Percentiles rank a stretch among this genome's conserved stretches.
Conservation (phyloP, 306 rosid genomes). For the Prunus dulcis region DNA sequence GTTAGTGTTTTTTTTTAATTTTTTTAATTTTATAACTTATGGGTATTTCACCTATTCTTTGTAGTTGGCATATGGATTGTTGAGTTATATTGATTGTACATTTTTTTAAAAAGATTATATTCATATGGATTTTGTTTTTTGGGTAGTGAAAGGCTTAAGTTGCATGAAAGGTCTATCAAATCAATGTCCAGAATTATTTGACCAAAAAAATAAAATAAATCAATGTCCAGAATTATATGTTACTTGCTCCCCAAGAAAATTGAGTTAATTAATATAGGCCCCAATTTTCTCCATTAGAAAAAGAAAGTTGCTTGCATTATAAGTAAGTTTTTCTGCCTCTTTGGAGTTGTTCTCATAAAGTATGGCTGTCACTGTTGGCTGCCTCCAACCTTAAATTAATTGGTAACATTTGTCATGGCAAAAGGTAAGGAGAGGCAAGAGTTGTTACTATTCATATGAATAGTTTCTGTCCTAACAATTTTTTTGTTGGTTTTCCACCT, state of each 20-base stretch:
- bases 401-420: too few species aligned
- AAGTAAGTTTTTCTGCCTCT: too few species aligned
- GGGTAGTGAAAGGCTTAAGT: neutral
- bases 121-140: neutral
- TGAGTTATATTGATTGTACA: conserved; percentile 5
- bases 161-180: too few species aligned
- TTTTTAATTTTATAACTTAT: neutral
- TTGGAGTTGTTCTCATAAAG: too few species aligned
- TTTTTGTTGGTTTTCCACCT: too few species aligned
- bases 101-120: neutral
- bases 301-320: neutral
- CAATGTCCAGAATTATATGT: neutral
- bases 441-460: too few species aligned
- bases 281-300: neutral
- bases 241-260: neutral
- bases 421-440: too few species aligned
- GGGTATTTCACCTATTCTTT: neutral
- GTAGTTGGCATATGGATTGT: neutral
- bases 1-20: too few species aligned
- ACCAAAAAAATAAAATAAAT: neutral
- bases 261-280: neutral
- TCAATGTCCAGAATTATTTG: too few species aligned
- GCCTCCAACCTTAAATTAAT: too few species aligned
- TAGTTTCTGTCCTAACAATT: too few species aligned
- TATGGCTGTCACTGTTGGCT: too few species aligned